phyloP scores from a whole-genome alignment of 176 grass and related monocot genomes.

The Carex myosuroides region DNA sequence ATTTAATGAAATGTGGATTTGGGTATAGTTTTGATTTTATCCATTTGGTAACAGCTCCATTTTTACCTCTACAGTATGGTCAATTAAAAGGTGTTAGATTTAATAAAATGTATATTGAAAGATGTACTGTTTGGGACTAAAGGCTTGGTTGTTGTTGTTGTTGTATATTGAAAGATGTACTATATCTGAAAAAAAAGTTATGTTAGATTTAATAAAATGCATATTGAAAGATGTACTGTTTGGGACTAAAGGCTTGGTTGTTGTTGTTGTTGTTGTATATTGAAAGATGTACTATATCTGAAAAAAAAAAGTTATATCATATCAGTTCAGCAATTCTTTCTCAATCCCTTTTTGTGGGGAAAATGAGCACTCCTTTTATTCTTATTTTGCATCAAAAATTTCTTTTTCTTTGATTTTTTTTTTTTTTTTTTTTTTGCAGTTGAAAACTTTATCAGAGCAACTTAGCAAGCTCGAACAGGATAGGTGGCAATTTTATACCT shows the following conservation, averaged over 20 bases:
- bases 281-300: background rate
- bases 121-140: too few relatives aligned
- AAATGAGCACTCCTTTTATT: background rate
- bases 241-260: too few relatives aligned
- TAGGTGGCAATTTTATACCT: conserved; percentile 36
- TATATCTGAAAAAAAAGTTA: background rate
- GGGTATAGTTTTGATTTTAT: background rate
- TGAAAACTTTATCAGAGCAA: conserved; percentile 61
- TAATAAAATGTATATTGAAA: too few relatives aligned
- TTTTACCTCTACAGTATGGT: background rate
- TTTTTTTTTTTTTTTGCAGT: conserved; percentile 34
- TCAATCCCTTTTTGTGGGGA: background rate
- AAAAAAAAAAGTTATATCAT: background rate
- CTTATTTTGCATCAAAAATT: background rate
- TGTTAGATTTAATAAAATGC: background rate
- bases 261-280: too few relatives aligned
- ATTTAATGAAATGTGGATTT: background rate
- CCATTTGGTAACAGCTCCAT: background rate
- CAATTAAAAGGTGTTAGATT: background rate
- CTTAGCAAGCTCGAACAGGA: conserved; percentile 53
- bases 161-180: background rate
- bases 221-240: too few relatives aligned
- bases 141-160: too few relatives aligned
- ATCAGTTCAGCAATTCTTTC: background rate
- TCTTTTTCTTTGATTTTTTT: background rate